phyloP scores from a whole-genome alignment of 2,329 filamentous ascomycete species.

The Fusarium newnesense region DNA sequence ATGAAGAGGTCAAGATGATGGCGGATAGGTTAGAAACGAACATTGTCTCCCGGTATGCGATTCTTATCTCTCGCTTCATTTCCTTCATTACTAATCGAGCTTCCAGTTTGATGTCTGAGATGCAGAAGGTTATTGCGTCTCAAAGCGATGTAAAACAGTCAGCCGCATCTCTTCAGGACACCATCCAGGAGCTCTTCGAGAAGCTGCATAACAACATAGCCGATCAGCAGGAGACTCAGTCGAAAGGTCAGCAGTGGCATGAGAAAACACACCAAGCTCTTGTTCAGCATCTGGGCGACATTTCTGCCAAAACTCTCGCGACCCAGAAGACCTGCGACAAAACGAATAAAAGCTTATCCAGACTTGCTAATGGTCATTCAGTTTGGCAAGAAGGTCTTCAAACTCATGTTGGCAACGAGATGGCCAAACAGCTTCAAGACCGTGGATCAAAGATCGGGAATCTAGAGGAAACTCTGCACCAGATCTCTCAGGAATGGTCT shows the following conservation, averaged over 20 bases:
- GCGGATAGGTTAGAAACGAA: conserved; percentile 23
- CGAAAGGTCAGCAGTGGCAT: not conserved
- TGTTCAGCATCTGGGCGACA: conserved; percentile 3
- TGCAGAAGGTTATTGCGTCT: conserved; percentile 18
- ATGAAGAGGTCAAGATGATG: conserved; percentile 5
- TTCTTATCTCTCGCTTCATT: not conserved
- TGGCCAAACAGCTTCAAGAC: conserved; percentile 31
- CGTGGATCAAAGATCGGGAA: conserved; percentile 35
- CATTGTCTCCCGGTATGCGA: conserved; percentile 33
- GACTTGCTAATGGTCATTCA: conserved; percentile 8
- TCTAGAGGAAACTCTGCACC: conserved; percentile 36
- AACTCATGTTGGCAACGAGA: conserved; percentile 12
- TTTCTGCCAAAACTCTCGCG: conserved; percentile 14
- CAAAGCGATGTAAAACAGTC: conserved; percentile 23
- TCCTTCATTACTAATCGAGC: not conserved
- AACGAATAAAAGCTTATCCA: conserved; percentile 24
- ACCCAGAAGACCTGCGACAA: conserved; percentile 28
- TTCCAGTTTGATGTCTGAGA: conserved; percentile 26
- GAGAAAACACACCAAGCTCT: conserved; percentile 1
- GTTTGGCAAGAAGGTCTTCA: conserved; percentile 7
- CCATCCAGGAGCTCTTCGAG: conserved; percentile 4
- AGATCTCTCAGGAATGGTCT: conserved; percentile 27
- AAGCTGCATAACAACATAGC: conserved; percentile 7
- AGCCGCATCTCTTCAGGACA: not conserved
- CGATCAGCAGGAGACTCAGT: not conserved